These are phyloP conservation scores for Colletotrichum destructivum DNA, from an alignment of 2,329 filamentous ascomycete species.

Conservation along the genomic window DNA sequence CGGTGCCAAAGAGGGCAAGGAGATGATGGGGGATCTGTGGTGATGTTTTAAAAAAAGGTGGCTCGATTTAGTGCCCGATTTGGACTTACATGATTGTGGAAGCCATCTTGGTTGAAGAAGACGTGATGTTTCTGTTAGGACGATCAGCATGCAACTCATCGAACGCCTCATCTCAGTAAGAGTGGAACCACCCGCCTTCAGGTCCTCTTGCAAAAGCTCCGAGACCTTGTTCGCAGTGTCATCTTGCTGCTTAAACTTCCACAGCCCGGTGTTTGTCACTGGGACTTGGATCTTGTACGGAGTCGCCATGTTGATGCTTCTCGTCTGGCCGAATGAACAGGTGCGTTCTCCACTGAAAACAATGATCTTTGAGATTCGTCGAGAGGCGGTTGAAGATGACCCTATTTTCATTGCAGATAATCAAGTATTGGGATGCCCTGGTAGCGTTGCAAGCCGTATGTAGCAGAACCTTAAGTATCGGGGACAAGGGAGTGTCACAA, in stretches of 20 bases:
- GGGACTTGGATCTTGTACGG: slow-evolving; percentile 64
- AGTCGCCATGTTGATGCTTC: slow-evolving; percentile 58
- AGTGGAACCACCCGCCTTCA: slow-evolving; percentile 63
- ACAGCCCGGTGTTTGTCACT: slow-evolving; percentile 65
- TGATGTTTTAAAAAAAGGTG: no score
- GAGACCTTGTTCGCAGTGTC: slow-evolving; percentile 75
- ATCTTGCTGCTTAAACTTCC: slow-evolving; percentile 62
- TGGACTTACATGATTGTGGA: slow-evolving; percentile 81
- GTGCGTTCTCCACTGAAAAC: not conserved
- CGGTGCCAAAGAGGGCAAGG: slow-evolving; percentile 82
- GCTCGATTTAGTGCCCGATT: not conserved
- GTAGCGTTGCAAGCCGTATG: not conserved
- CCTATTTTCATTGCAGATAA: slow-evolving; percentile 24
- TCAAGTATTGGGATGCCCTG: not conserved
- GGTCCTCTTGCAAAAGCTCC: slow-evolving; percentile 82
- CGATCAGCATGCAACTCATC: slow-evolving; percentile 10
- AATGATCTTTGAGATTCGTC: slow-evolving; percentile 17
- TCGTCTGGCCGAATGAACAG: slow-evolving; percentile 10
- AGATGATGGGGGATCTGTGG: slow-evolving; percentile 78
- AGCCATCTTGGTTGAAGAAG: slow-evolving; percentile 82
- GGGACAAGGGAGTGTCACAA: not conserved
- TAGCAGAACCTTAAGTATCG: slow-evolving; percentile 13
- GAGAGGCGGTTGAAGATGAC: not conserved
- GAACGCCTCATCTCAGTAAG: not conserved
- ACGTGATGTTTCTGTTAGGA: slow-evolving; percentile 74